These are phyloP conservation scores for Litsea cubeba DNA, from an alignment of 164 flowering plant species.

Conservation along the genomic window DNA sequence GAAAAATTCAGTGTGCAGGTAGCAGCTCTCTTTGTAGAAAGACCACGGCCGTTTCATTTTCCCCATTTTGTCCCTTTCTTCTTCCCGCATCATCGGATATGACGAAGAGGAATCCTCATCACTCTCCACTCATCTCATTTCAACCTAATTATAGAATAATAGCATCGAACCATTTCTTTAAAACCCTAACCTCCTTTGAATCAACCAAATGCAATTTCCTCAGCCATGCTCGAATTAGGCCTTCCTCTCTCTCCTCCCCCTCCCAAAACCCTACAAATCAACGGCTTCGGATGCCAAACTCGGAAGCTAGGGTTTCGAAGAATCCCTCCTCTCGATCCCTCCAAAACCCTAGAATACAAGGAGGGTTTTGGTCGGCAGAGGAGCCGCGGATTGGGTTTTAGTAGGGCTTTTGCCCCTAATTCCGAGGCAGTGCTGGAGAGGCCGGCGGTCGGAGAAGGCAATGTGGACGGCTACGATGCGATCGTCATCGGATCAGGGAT, in stretches of 20 bases:
- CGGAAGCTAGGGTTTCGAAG: not conserved
- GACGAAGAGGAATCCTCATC: not conserved
- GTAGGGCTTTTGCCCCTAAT: slow-evolving; percentile 7
- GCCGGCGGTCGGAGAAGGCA: slow-evolving; percentile 19
- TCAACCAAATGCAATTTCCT: not conserved
- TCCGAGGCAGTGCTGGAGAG: slow-evolving; percentile 35
- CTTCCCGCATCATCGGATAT: not conserved
- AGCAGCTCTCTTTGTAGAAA: no score
- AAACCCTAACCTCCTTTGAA: not conserved
- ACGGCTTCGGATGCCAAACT: not conserved
- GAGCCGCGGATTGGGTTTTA: no score
- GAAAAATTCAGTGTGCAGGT: no score
- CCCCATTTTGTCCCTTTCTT: not conserved
- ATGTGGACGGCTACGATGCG: slow-evolving; percentile 53
- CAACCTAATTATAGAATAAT: not conserved
- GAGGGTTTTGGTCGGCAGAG: not conserved
- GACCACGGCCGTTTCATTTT: not conserved
- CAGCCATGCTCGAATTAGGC: slow-evolving; percentile 13
- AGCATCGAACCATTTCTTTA: not conserved
- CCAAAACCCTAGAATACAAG: not conserved
- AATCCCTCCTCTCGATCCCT: not conserved
- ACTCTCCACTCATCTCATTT: not conserved
- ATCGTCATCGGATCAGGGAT: slow-evolving; percentile 98
- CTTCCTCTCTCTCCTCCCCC: slow-evolving; percentile 6
- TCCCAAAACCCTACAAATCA: slow-evolving; percentile 6